Percentiles rank a stretch among this genome's conserved stretches.
phyloP scores from a whole-genome alignment of 192 early-diverging fungal species.

The Coemansia javaensis region DNA sequence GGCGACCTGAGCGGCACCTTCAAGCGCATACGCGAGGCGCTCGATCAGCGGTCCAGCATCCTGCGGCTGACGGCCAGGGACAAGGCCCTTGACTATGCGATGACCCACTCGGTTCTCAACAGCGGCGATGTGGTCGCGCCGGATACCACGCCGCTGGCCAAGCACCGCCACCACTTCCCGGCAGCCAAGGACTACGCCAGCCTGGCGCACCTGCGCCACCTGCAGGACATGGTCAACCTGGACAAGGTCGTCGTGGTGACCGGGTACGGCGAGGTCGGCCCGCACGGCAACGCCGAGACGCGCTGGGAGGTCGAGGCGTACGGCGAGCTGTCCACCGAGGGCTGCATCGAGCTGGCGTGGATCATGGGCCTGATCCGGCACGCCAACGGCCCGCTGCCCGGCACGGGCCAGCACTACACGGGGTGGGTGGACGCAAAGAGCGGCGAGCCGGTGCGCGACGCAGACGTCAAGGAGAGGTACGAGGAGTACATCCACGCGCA shows the following conservation, averaged over 20 bases:
- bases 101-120: neutral
- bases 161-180: constrained; percentile 85
- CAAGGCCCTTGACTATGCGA: no score
- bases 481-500: constrained; percentile 72
- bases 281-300: constrained; percentile 80
- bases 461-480: constrained; percentile 82
- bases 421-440: constrained; percentile 89
- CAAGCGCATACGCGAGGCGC: no score
- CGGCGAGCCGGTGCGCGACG: constrained; percentile 76
- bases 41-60: no score
- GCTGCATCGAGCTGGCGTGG: constrained; percentile 70
- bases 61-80: no score
- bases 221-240: constrained; percentile 75
- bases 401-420: constrained; percentile 6
- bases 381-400: constrained; percentile 49
- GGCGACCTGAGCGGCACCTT: no score
- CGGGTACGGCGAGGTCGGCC: constrained; percentile 86
- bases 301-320: constrained; percentile 93
- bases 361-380: constrained; percentile 69
- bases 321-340: constrained; percentile 45
- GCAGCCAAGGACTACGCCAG: constrained; percentile 57
- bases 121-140: neutral
- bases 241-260: constrained; percentile 86
- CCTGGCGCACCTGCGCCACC: constrained; percentile 57
- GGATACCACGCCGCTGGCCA: constrained; percentile 63